Percentiles rank a stretch among this genome's conserved stretches.
These are phyloP conservation scores for Entomortierella chlamydospora DNA, from an alignment of 192 early-diverging fungal genomes.

Conservation along the genomic window DNA sequence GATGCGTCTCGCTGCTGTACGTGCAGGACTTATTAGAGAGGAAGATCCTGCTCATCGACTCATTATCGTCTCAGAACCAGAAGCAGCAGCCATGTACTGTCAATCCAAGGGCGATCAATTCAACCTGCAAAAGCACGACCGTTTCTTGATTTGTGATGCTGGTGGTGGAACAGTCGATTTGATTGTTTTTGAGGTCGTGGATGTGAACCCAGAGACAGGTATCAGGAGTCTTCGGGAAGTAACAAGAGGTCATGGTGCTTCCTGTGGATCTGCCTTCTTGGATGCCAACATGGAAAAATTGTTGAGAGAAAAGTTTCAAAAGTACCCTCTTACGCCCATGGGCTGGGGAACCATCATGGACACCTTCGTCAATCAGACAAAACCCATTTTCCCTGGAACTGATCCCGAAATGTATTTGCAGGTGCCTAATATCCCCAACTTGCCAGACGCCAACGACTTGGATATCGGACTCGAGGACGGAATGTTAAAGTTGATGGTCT, in stretches of 20 bases:
- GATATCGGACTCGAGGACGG: conserved; percentile 53
- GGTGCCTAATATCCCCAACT: conserved; percentile 53
- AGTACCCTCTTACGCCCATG: conserved; percentile 54
- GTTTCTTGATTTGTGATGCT: conserved; percentile 55
- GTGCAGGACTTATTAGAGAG: conserved; percentile 60
- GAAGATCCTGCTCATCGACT: conserved; percentile 60
- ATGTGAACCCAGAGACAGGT: conserved; percentile 45
- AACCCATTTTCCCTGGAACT: conserved; percentile 51
- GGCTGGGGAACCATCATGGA: conserved; percentile 60
- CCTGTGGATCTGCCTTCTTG: conserved; percentile 60
- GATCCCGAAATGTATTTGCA: conserved; percentile 54
- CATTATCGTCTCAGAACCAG: conserved; percentile 64
- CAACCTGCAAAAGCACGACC: conserved; percentile 55
- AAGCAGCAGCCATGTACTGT: conserved; percentile 69
- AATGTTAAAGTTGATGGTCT: conserved; percentile 53
- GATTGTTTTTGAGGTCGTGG: conserved; percentile 59
- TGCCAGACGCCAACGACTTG: conserved; percentile 50
- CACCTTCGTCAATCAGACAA: conserved; percentile 57
- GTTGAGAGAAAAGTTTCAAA: conserved; percentile 55
- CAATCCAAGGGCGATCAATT: conserved; percentile 63
- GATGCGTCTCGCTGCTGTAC: conserved; percentile 63
- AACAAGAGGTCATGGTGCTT: conserved; percentile 61
- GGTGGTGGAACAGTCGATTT: conserved; percentile 59
- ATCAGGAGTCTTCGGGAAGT: conserved; percentile 62
- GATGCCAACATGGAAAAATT: conserved; percentile 59